A percentile compares a stretch with the other conserved stretches of the same genome.
Evolutionary conservation across 2,329 filamentous ascomycete species (phyloP).

Genomic region (Coccinonectria pachysandricola): DNA sequence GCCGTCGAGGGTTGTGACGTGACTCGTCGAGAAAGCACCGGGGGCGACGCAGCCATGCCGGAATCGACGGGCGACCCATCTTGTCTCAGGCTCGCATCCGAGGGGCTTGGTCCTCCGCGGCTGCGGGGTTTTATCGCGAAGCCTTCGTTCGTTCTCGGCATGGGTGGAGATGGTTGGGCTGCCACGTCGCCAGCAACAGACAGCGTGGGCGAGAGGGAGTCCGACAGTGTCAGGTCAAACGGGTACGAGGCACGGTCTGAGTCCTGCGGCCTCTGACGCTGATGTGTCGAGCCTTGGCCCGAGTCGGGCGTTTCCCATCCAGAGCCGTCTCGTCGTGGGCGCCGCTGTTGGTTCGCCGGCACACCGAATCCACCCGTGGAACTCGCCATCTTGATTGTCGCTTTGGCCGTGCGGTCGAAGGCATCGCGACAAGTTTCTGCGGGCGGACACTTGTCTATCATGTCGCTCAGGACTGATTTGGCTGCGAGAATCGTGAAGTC

Average conservation of each 20-base stretch:
- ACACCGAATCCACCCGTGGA: slow-evolving; percentile 71
- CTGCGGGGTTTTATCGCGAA: slow-evolving; percentile 22
- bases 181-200: slow-evolving; percentile 25
- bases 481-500: slow-evolving; percentile 92
- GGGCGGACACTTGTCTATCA: slow-evolving; percentile 90
- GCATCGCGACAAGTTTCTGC: slow-evolving; percentile 91
- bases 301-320: slow-evolving; percentile 22
- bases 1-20: slow-evolving; percentile 24
- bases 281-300: slow-evolving; percentile 11
- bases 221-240: slow-evolving; percentile 28
- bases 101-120: slow-evolving; percentile 22
- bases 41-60: slow-evolving; percentile 35
- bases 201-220: slow-evolving; percentile 30
- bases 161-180: slow-evolving; percentile 29
- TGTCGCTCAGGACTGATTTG: slow-evolving; percentile 81
- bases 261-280: slow-evolving; percentile 18
- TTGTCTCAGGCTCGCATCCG: slow-evolving; percentile 18
- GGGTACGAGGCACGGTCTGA: slow-evolving; percentile 24
- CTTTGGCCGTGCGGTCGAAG: slow-evolving; percentile 89
- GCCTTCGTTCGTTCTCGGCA: slow-evolving; percentile 23
- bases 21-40: slow-evolving; percentile 26
- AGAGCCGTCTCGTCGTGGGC: slow-evolving; percentile 18
- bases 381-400: slow-evolving; percentile 90
- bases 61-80: slow-evolving; percentile 28
- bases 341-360: slow-evolving; percentile 17